These are phyloP conservation scores for Coniosporium apollinis DNA, from an alignment of 495 filamentous ascomycete genomes.

Conservation along the genomic window DNA sequence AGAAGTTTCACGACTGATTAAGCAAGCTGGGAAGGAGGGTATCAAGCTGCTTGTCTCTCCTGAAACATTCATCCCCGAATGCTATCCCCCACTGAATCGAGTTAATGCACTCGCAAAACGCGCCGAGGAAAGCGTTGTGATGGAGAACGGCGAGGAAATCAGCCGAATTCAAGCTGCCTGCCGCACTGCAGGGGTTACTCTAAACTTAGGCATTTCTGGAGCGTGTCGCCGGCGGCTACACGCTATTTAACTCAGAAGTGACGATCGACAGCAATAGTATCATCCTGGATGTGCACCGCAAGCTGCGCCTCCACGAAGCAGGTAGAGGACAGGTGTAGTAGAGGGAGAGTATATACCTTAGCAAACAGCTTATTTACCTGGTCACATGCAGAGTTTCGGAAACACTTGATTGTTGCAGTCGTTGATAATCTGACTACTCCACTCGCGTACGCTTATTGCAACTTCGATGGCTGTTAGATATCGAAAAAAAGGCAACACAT, in stretches of 20 bases:
- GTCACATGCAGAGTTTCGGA: too few species aligned
- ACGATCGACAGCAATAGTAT: not conserved
- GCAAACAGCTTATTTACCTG: too few species aligned
- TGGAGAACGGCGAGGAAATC: not conserved
- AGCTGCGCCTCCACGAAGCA: too few species aligned
- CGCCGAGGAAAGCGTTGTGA: not conserved
- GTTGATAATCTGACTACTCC: too few species aligned
- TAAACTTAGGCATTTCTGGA: not conserved
- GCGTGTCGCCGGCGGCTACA: not conserved
- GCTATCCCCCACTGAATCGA: not conserved
- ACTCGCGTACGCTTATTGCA: too few species aligned
- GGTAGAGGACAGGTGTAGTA: too few species aligned
- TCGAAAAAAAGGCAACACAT: too few species aligned
- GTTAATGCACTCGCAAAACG: not conserved
- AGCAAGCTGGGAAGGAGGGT: conserved; percentile 8
- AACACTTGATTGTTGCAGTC: too few species aligned
- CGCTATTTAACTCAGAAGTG: not conserved
- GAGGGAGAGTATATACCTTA: too few species aligned
- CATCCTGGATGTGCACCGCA: not conserved
- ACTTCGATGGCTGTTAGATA: too few species aligned
- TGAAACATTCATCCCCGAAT: conserved; percentile 10
- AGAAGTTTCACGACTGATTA: conserved; percentile 7
- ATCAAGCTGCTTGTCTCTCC: conserved; percentile 11
- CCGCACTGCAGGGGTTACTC: not conserved
- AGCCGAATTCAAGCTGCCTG: not conserved